Evolutionary conservation across 192 early-diverging fungal species (phyloP), one percentile per base, ranked within the genome.

Genomic region (Backusella liffmaniae): DNA sequence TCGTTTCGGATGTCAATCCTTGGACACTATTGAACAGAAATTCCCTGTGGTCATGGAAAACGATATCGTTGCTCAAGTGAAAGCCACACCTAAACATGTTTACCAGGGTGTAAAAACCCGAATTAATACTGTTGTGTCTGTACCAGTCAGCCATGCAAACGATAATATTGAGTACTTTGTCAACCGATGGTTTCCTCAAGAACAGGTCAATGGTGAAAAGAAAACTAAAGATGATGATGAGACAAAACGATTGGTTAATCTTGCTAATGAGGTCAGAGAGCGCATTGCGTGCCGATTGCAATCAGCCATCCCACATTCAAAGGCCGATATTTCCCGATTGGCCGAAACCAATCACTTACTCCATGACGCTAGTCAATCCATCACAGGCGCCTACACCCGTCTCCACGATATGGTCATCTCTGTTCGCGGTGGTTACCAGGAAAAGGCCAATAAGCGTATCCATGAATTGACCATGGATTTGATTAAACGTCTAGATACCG

Each of bases 1-100:
- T 72, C 78, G 85, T 23, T 77, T 91, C 42, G 92, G 90, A 39
- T 86, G 84, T n/a, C 84, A 87, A 59, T 91, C 91, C 4, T 83
- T 94, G 21, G 90, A 91, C 66, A 39, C 86, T 26, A 51, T 94
- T 26, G 92, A 92, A 70, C 70, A 78, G 3, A 83, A 74, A 39
- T 91, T 90, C 76, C 90, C 91, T 5, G 85, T 90, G 62, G 84
- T 92, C 41, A 85, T 75, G 29, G 81, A 87, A 76, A 77, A 77
- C 23, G 89, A 91, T 70, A 84, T 94, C 65, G 76, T 94, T 26
- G 79, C 80, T 35, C 79, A 83, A 8, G 85, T 92, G 46, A 89
- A 86, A 77, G 80, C 83, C 49, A 83, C 88, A 30, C 72, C 76
- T 16, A 78, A 77, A n/a, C 80, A 84, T 26, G 76, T 86, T 15